phyloP scores from a whole-genome alignment of 306 rosid species.

The Acacia confusa region DNA sequence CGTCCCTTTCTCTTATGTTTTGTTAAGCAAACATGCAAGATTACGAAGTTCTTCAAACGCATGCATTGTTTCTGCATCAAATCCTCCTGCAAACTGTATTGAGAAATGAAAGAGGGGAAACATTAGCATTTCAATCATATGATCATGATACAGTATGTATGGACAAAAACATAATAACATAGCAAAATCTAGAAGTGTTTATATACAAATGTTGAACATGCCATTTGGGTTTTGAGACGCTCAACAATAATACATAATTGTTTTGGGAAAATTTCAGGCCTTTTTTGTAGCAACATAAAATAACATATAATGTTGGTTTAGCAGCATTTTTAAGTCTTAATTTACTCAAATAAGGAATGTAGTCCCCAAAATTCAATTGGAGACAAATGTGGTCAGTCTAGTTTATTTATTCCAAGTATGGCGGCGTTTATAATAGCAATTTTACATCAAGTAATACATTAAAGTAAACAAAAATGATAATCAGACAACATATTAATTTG shows the following conservation, averaged over 20 bases:
- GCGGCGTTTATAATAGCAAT: not conserved
- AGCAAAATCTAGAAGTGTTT: not conserved
- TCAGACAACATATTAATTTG: not conserved
- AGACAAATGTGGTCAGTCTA: too few relatives aligned
- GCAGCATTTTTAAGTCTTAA: not conserved
- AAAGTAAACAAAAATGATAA: not conserved
- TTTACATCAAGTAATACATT: not conserved
- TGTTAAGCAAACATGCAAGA: slow-evolving; percentile 84
- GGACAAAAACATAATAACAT: not conserved
- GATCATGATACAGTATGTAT: not conserved
- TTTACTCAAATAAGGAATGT: not conserved
- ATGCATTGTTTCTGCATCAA: slow-evolving; percentile 97
- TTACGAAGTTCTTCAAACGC: slow-evolving; percentile 93
- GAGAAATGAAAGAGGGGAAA: slow-evolving; percentile 20
- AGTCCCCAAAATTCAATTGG: too few relatives aligned
- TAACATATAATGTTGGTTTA: not conserved
- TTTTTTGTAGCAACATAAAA: not conserved
- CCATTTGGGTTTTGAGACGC: not conserved
- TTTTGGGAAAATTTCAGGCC: not conserved
- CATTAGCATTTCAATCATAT: not conserved
- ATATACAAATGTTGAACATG: not conserved
- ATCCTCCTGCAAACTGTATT: slow-evolving; percentile 98
- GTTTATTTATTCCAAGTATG: not conserved
- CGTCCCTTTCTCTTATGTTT: slow-evolving; percentile 42
- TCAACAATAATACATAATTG: not conserved